These are phyloP conservation scores for Penicillium sp. DNA, from an alignment of 2,329 filamentous ascomycete species.

Conservation along the genomic window DNA sequence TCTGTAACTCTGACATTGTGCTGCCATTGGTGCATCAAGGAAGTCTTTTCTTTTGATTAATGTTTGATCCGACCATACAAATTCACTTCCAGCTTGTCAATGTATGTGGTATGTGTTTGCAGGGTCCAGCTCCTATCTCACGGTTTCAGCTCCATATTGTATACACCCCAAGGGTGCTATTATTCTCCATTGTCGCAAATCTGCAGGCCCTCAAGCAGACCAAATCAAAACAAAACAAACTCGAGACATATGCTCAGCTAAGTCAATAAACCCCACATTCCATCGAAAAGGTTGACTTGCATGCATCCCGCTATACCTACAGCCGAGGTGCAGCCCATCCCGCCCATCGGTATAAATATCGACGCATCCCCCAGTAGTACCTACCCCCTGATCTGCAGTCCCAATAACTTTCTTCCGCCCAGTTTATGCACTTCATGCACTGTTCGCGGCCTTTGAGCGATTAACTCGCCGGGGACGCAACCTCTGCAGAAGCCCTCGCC, in stretches of 20 bases:
- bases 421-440: slow-evolving; percentile 5
- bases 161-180: not conserved
- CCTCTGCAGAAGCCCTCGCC: slow-evolving; percentile 14
- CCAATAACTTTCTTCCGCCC: not conserved
- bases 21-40: slow-evolving; percentile 9
- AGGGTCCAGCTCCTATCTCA: not conserved
- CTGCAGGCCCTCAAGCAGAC: too few species aligned
- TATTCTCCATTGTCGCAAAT: too few species aligned
- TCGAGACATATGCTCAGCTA: slow-evolving; percentile 2
- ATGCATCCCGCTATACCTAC: slow-evolving; percentile 17
- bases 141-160: not conserved
- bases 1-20: not conserved
- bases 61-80: slow-evolving; percentile 7
- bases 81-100: not conserved
- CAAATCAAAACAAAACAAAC: not conserved
- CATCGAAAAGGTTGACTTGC: slow-evolving; percentile 20
- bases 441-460: not conserved
- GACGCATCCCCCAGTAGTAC: slow-evolving; percentile 5
- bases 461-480: slow-evolving; percentile 1
- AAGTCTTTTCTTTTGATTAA: not conserved
- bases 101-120: not conserved
- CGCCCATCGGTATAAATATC: slow-evolving; percentile 15
- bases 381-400: slow-evolving; percentile 19
- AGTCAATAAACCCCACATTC: slow-evolving; percentile 18
- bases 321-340: slow-evolving; percentile 5